Base-by-base conservation (phyloP, 345 rosid species). In the Aegle marmelos region DNA sequence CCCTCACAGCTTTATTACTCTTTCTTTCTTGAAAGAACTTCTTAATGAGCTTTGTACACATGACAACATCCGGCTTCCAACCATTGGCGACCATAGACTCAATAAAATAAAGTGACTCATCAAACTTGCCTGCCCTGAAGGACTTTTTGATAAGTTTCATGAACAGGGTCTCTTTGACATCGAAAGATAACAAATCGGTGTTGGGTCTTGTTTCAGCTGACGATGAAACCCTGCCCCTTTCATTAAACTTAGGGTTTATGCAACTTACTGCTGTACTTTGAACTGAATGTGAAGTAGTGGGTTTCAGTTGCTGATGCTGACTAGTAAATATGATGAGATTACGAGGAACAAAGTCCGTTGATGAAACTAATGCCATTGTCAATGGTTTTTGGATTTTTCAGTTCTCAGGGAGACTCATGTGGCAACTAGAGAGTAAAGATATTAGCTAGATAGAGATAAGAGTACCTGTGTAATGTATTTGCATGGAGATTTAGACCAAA, bases 1-100 rank as follows among this genome's bases (percentile, higher is more conserved):
- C 97, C 74, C 89, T 88, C 53, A 78, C 76, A 3, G 94, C 95
- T 80, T 93, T 93, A 0, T 88, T 87, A 9, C 87, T 64, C 66
- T 91, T 89, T 76, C 85, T 86, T 0, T 83, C 83, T 36, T 77
- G 86, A 79, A 90, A 89, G 21, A 95, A 88, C 11, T 95, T 94
- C 82, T 90, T 89, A 14, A 93, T 88, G 79, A 95, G 94, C 90
- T 89, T 90, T 9, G 98, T 95, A 76, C 98, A 95, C 59, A 84
- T 74, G 30, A 93, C 79, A 50, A 89, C 92, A 75, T 93, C 97
- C 14, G 95, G 98, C 27, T 77, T 88, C 78, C 86, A 87, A 17
- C 90, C 93, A 72, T 88, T 89, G 30, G 76, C 83, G 7, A 90
- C 90, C 88, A 93, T 86, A 45, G 79, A 83, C 83, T 91, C 98